Evolutionary conservation across 768 basidiomycete species (phyloP), one percentile per base, ranked within the genome.

Genomic region (Podaxis mareebaensis): DNA sequence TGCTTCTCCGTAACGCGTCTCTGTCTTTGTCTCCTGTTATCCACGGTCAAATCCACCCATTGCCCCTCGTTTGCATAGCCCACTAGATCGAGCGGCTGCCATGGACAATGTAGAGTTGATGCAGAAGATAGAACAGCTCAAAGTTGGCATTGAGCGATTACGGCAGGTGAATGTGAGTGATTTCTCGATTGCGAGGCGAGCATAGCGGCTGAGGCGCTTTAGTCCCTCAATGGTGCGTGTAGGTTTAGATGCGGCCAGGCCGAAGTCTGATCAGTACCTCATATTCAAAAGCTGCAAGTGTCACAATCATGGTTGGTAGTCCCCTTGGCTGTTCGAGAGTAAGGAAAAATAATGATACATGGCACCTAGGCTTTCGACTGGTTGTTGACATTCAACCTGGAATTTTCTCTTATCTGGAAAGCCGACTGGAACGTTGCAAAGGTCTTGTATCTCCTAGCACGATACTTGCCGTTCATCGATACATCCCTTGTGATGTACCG

Each of bases 321-420:
- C 5, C 17, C 15, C 40, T 42, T 46, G 44, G 44, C 10, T n/a
- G 17, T n/a, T n/a, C 7, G 15, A 42, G 11, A 42, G 40, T 7
- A 33, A 33, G 12, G 44, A 46, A n/a, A n/a, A 46, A n/a, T 20
- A 46, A 20, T 0, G 44, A 22, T 51, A 20, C 22, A 24, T 26
- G n/a, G 24, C 24, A 10, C 44, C 20, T 12, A 65, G 64, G 8
- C 61, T 11, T 65, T 56, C 38, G 64, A 65, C 17, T 65, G 55
- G 48, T 28, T 61, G 20, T 39, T 65, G 26, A 61, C 54, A 11
- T 22, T 65, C 1, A 12, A 49, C 15, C n/a, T 56, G 48, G 64
- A 65, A 40, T 20, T 61, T 26, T 54, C 53, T 7, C 51, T 53
- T 15, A 40, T 65, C 22, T 65, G 64, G 64, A 39, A 57, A 30